Percentiles rank a stretch among this genome's conserved stretches.
Evolutionary conservation across 306 rosid genomes (phyloP).

Genomic region (Quercus variabilis): DNA sequence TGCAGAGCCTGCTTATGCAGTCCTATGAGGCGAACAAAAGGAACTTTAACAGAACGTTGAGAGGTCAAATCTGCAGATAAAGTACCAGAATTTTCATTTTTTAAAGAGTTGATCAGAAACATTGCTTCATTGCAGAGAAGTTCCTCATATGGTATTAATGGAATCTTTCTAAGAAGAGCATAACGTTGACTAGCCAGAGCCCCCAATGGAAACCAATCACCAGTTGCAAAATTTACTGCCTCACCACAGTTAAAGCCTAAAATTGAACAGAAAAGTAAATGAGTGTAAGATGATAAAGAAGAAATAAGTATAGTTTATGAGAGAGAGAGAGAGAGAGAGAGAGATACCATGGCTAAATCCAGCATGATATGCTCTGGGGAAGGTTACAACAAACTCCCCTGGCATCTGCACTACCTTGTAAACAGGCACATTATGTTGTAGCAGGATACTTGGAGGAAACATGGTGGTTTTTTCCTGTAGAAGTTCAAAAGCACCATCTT

Average conservation of each 20-base stretch:
- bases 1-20: conserved; percentile 15
- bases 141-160: conserved; percentile 38
- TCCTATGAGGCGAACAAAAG: conserved; percentile 28
- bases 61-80: conserved; percentile 15
- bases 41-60: conserved; percentile 1
- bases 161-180: conserved; percentile 23
- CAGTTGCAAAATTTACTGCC: conserved; percentile 37
- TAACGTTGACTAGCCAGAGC: conserved; percentile 30
- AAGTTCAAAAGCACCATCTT: conserved; percentile 20
- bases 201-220: conserved; percentile 41
- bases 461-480: conserved; percentile 37
- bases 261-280: neutral
- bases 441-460: conserved; percentile 32
- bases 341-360: conserved; percentile 34
- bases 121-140: conserved; percentile 45
- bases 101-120: conserved; percentile 19
- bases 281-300: neutral
- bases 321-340: neutral
- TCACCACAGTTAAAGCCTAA: conserved; percentile 49
- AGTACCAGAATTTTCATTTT: neutral
- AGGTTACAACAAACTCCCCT: conserved; percentile 44
- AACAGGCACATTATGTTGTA: conserved; percentile 32
- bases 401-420: conserved; percentile 38
- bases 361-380: conserved; percentile 44
- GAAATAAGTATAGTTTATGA: neutral